These are phyloP conservation scores for Rhododendron kiyosumense DNA, from an alignment of 148 eudicot genomes.

Conservation along the genomic window DNA sequence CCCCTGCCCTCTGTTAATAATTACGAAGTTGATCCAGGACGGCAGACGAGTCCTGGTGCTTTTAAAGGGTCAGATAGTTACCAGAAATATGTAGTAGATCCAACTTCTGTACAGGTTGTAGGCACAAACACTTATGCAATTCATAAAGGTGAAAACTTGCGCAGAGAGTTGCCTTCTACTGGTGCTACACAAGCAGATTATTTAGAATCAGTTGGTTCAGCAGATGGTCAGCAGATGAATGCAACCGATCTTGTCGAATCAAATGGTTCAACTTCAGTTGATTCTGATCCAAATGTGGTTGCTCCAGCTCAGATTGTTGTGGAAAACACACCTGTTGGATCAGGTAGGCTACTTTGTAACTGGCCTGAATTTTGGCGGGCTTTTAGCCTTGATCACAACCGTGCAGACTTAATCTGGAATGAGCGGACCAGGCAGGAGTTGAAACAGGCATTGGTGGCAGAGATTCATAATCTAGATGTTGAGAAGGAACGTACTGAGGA, in stretches of 20 bases:
- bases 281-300: slow-evolving; percentile 41
- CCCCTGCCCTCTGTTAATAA: slow-evolving; percentile 32
- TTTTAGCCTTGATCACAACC: slow-evolving; percentile 92
- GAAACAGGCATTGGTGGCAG: slow-evolving; percentile 82
- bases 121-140: slow-evolving; percentile 28
- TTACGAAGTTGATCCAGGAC: slow-evolving; percentile 41
- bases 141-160: slow-evolving; percentile 46
- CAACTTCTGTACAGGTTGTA: slow-evolving; percentile 31
- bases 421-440: slow-evolving; percentile 96
- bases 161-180: slow-evolving; percentile 30
- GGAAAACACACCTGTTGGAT: slow-evolving; percentile 86
- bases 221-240: slow-evolving; percentile 32
- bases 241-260: slow-evolving; percentile 31
- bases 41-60: slow-evolving; percentile 28
- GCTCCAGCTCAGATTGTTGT: slow-evolving; percentile 98
- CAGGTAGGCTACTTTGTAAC: slow-evolving; percentile 89
- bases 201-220: slow-evolving; percentile 34
- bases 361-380: slow-evolving; percentile 99
- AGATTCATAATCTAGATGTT: slow-evolving; percentile 90
- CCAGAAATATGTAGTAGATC: slow-evolving; percentile 36
- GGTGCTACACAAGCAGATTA: slow-evolving; percentile 35
- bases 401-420: slow-evolving; percentile 99
- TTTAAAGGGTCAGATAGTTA: slow-evolving; percentile 33
- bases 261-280: slow-evolving; percentile 28
- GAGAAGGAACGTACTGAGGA: slow-evolving; percentile 94